These are phyloP conservation scores for Epichloe festucae DNA, from an alignment of 2,329 filamentous ascomycete genomes.

Conservation along the genomic window DNA sequence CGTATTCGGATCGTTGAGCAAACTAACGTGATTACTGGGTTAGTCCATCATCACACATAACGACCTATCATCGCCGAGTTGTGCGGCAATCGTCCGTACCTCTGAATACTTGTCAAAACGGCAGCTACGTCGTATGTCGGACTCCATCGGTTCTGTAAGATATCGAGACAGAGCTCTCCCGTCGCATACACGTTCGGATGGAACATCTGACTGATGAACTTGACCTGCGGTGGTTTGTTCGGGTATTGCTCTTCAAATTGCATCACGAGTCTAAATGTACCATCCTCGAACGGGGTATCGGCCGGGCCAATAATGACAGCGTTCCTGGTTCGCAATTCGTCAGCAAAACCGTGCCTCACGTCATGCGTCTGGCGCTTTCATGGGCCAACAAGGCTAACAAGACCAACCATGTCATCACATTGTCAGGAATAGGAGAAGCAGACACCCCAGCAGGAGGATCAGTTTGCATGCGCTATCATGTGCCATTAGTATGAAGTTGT, in stretches of 20 bases:
- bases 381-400: constrained; percentile 5
- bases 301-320: constrained; percentile 95
- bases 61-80: not conserved
- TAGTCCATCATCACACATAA: too few relatives aligned
- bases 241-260: constrained; percentile 98
- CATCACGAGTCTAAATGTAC: constrained; percentile 95
- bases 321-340: constrained; percentile 51
- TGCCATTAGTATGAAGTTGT: not conserved
- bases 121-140: constrained; percentile 97
- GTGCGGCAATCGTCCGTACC: constrained; percentile 35
- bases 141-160: constrained; percentile 95
- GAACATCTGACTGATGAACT: constrained; percentile 99
- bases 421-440: constrained; percentile 87
- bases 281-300: constrained; percentile 96
- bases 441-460: constrained; percentile 95
- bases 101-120: constrained; percentile 94
- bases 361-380: not conserved
- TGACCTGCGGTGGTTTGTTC: constrained; percentile 94
- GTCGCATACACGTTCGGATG: constrained; percentile 98
- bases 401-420: constrained; percentile 87
- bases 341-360: constrained; percentile 4
- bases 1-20: constrained; percentile 97
- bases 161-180: constrained; percentile 91
- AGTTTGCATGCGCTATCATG: constrained; percentile 84
- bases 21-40: constrained; percentile 33